Evolutionary conservation across 1,284 basidiomycete species (phyloP), one percentile per base, ranked within the genome.

Genomic region (Blastosporella zonata): DNA sequence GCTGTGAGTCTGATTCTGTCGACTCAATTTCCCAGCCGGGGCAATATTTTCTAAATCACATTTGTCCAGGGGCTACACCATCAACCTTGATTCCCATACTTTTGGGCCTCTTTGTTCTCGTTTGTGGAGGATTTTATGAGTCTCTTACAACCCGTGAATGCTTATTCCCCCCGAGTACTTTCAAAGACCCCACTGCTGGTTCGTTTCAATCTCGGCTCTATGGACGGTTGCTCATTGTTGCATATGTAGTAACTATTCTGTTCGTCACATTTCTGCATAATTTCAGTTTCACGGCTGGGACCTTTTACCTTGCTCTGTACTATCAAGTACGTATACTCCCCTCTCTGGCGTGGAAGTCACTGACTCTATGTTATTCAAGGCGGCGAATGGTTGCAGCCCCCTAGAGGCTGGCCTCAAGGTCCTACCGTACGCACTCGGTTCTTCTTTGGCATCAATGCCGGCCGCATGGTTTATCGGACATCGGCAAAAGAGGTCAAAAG

Each of bases 361-460:
- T 52, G 49, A 46, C 34, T 28, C 51, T 49, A 31, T 53, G 12
- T 47, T 49, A 6, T 31, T 38, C 21, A 57, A 90, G 87, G 79
- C 80, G 27, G 86, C 82, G 36, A 75, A 84, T 60, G 79, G 81
- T 8, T 75, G 77, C 17, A 78, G 77, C 13, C 86, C 85, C 12
- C 61, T 90, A 42, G 63, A 81, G 61, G 82, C 88, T 54, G 89
- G 87, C 8, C 63, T 88, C 23, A 76, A 79, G 58, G 75, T 89
- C 66, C 72, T 91, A 49, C 87, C 89, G 12, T 90, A 90, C 67
- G 87, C 89, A 40, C 76, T 91, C 39, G 88, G 88, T 43, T 82
- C 87, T 21, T 87, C 88, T 20, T 61, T 90, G 50, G 84, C 87
- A 41, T 90, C 89, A 8, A 81, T 91, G 72, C 87, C 88, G 37